Evolutionary conservation across 805 yeast species (phyloP), one percentile per base, ranked within the genome.

Genomic region (Candida saitoana): DNA sequence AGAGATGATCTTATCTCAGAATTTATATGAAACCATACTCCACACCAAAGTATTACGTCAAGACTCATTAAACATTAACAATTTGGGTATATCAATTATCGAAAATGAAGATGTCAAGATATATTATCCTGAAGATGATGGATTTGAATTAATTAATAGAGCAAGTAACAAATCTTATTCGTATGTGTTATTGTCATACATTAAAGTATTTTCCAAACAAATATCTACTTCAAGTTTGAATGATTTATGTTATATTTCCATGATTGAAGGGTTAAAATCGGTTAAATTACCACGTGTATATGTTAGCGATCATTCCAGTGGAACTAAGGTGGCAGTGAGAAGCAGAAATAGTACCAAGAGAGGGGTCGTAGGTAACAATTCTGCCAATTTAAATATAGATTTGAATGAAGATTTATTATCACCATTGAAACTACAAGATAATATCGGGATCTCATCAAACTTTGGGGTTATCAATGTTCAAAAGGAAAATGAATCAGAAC

Each of bases 1-100:
- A 62, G 96, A 88, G 57, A 86, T 84, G 80, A 78, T 76, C 22
- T 54, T 84, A 16, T 77, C 87, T 1, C 95, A 87, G 57, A 67
- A 67, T 44, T 51, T 86, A 18, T 79, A 79, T 51, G 85, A 85
- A 48, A 65, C 76, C 4, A 57, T 87, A 4, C 60, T 76, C 36
- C 80, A 79, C 46, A 76, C 85, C 9, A 75, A 77, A 20, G 47
- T 84, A 17, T 59, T 84, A 15, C 62, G 74, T 2, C 64, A 67
- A 34, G 57, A 47, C 17, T 48, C 60, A 5, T 52, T 61, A 6
- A 38, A 44, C 27, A 50, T 60, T 41, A 30, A 47, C 32, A 36
- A 43, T 20, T 18, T 39, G 18, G 59, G 56, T 12, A 38, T 56
- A 8, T 44, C 54, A 6, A 42, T 56, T 11, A 56, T 50, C 14